These are phyloP conservation scores for Alternaria panax DNA, from an alignment of 2,329 filamentous ascomycete species.

Conservation along the genomic window DNA sequence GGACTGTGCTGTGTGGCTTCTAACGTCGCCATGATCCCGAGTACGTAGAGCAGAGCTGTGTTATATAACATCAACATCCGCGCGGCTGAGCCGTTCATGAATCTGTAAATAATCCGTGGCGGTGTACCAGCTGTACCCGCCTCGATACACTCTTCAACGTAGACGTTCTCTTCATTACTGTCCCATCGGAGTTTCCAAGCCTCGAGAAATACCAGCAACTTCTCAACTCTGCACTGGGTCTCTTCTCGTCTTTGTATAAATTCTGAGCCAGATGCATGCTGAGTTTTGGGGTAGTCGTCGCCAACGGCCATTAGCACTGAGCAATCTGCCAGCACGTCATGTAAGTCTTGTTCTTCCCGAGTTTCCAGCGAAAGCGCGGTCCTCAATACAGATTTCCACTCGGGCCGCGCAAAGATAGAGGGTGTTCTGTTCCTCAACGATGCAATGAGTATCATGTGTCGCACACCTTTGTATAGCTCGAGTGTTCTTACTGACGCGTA, in stretches of 20 bases:
- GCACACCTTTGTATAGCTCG: slow-evolving; percentile 31
- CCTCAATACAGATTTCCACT: slow-evolving; percentile 35
- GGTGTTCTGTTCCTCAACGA: slow-evolving; percentile 25
- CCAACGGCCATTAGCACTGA: slow-evolving; percentile 29
- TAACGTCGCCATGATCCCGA: slow-evolving; percentile 29
- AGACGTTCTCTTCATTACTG: slow-evolving; percentile 7
- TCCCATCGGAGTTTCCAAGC: slow-evolving; percentile 23
- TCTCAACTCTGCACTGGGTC: not conserved
- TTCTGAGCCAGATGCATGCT: not conserved
- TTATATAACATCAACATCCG: slow-evolving; percentile 40
- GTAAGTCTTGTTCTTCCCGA: slow-evolving; percentile 34
- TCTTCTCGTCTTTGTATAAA: not conserved
- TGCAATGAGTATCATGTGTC: slow-evolving; percentile 35
- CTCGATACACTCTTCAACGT: not conserved
- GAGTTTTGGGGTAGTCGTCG: slow-evolving; percentile 13
- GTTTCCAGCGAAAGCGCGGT: slow-evolving; percentile 20
- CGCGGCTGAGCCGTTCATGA: slow-evolving; percentile 12
- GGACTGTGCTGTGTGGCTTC: not conserved
- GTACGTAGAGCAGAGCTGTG: slow-evolving; percentile 35
- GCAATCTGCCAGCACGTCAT: slow-evolving; percentile 40
- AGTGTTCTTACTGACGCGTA: slow-evolving; percentile 20
- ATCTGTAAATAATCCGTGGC: slow-evolving; percentile 6
- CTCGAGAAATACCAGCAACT: slow-evolving; percentile 4
- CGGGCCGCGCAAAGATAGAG: slow-evolving; percentile 34
- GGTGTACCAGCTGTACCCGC: not conserved